These are phyloP conservation scores for Xylariaceae sp. DNA, from an alignment of 2,329 filamentous ascomycete genomes.

Conservation along the genomic window DNA sequence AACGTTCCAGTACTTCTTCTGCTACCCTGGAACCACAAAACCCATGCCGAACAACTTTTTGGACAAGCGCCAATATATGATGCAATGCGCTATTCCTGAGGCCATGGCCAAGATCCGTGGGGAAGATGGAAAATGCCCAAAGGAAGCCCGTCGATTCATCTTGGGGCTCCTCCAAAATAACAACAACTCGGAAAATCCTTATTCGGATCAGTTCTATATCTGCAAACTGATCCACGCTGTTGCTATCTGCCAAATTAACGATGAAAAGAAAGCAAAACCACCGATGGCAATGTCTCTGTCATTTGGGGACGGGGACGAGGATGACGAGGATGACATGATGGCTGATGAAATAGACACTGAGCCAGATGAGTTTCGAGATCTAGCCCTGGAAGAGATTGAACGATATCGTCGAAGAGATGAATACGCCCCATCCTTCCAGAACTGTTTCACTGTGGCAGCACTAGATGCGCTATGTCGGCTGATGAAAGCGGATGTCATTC, in stretches of 20 bases:
- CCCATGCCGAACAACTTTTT: conserved; percentile 87
- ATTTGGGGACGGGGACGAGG: conserved; percentile 38
- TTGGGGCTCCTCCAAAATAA: conserved; percentile 88
- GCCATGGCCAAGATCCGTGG: conserved; percentile 77
- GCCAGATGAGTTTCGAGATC: conserved; percentile 45
- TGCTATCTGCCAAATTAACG: conserved; percentile 52
- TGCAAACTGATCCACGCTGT: conserved; percentile 66
- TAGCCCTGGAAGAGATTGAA: conserved; percentile 58
- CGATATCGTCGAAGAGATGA: conserved; percentile 62
- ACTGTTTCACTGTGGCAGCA: conserved; percentile 58
- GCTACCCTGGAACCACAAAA: conserved; percentile 69
- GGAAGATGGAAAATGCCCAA: conserved; percentile 67
- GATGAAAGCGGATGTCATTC: conserved; percentile 60
- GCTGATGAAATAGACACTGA: conserved; percentile 38
- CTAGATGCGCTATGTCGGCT: conserved; percentile 56
- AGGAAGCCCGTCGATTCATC: conserved; percentile 74
- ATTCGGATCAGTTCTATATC: conserved; percentile 86
- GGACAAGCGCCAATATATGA: conserved; percentile 76
- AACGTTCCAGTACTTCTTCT: conserved; percentile 84
- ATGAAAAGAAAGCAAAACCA: conserved; percentile 36
- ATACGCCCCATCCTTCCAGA: conserved; percentile 63
- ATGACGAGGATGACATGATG: conserved; percentile 39
- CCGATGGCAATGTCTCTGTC: conserved; percentile 39
- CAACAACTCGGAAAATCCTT: conserved; percentile 85
- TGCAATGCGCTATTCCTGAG: conserved; percentile 76